phyloP scores from a whole-genome alignment of 352 stramenopile species.

The Aphanomyces astaci region DNA sequence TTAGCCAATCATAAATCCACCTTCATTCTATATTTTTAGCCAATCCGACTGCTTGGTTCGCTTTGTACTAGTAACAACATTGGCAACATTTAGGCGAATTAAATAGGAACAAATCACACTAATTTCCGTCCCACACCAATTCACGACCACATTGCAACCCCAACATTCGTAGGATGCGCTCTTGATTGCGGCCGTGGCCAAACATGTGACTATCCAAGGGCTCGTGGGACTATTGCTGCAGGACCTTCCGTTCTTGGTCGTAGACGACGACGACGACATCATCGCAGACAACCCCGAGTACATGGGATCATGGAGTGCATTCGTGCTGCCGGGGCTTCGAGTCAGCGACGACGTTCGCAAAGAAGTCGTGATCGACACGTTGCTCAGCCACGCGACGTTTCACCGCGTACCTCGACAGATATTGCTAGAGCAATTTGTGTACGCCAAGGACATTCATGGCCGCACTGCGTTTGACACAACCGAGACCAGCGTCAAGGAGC shows the following conservation, averaged over 20 bases:
- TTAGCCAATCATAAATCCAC: no score
- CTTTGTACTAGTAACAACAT: no score
- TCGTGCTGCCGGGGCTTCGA: neutral
- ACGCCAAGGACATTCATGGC: neutral
- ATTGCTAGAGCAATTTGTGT: neutral
- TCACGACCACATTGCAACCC: no score
- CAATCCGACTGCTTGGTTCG: no score
- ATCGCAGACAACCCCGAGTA: neutral
- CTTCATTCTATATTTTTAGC: no score
- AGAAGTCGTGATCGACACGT: neutral
- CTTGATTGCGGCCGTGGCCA: neutral
- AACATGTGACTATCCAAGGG: neutral
- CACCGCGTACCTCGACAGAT: no score
- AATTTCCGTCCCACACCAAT: no score
- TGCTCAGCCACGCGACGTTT: neutral
- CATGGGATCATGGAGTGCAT: neutral
- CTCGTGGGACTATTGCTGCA: neutral
- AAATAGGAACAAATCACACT: no score
- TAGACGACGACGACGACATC: neutral
- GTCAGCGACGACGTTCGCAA: neutral
- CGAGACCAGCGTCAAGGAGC: neutral
- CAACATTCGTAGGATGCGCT: neutral
- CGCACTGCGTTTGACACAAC: neutral
- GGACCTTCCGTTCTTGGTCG: neutral
- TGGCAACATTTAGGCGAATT: no score